These are phyloP conservation scores for Margaritispora aquatica DNA, from an alignment of 495 filamentous ascomycete genomes.

Conservation along the genomic window DNA sequence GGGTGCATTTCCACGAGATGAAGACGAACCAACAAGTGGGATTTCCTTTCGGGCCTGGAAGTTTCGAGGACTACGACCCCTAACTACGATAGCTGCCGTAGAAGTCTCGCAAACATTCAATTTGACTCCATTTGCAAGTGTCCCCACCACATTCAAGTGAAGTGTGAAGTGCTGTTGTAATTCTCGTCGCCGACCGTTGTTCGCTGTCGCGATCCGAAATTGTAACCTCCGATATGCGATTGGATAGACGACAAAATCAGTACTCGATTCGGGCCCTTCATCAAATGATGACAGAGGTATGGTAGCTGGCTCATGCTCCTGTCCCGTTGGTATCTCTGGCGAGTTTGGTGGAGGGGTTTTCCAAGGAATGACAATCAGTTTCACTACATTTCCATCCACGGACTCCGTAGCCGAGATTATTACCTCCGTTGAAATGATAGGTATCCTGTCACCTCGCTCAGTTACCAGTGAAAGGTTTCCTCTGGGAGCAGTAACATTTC, in stretches of 20 bases:
- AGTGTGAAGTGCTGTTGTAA: conserved; percentile 79
- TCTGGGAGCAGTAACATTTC: conserved; percentile 73
- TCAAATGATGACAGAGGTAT: conserved; percentile 73
- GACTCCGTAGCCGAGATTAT: conserved; percentile 86
- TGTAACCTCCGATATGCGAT: conserved; percentile 87
- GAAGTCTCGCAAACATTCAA: conserved; percentile 63
- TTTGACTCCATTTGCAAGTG: conserved; percentile 61
- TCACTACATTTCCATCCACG: conserved; percentile 80
- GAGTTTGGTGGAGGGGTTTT: conserved; percentile 81
- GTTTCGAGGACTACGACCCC: conserved; percentile 72
- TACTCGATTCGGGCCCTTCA: conserved; percentile 39
- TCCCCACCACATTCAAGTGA: conserved; percentile 66
- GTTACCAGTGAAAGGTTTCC: conserved; percentile 70
- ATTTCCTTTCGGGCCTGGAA: conserved; percentile 75
- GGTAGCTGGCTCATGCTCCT: conserved; percentile 51
- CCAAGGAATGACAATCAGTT: conserved; percentile 92
- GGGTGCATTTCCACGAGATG: conserved; percentile 48
- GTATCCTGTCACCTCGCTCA: conserved; percentile 75
- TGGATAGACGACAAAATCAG: conserved; percentile 78
- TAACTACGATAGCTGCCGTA: conserved; percentile 71
- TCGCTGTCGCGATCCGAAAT: conserved; percentile 70
- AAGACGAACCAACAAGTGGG: conserved; percentile 63
- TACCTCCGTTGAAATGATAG: conserved; percentile 75
- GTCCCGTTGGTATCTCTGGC: conserved; percentile 45
- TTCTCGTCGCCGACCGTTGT: conserved; percentile 72